A percentile compares a stretch with the other conserved stretches of the same genome.
phyloP scores from a whole-genome alignment of 352 stramenopile genomes.

The Globisporangium spinosum region DNA sequence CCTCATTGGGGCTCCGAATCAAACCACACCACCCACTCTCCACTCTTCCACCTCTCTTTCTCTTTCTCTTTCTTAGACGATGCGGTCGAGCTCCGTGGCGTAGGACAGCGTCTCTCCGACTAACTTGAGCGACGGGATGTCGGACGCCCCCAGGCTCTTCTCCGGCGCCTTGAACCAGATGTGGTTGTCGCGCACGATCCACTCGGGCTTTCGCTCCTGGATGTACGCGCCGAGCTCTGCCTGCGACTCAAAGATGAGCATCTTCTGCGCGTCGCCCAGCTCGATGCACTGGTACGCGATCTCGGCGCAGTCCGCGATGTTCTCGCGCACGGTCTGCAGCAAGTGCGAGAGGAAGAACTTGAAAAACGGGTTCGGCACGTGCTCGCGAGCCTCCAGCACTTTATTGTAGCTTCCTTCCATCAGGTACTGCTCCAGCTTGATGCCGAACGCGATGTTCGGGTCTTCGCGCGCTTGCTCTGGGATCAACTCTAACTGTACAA shows the following conservation, averaged over 20 bases:
- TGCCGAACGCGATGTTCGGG: conserved; percentile 84
- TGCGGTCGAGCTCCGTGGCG: conserved; percentile 93
- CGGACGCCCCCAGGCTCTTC: conserved; percentile 80
- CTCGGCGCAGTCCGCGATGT: conserved; percentile 95
- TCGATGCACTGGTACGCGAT: conserved; percentile 91
- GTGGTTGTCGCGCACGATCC: conserved; percentile 77
- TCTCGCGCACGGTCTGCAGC: conserved; percentile 92
- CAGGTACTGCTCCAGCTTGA: conserved; percentile 90
- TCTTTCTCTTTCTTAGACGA: conserved; percentile 59
- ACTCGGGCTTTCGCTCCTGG: conserved; percentile 87
- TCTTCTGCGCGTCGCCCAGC: conserved; percentile 83
- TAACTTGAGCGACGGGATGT: conserved; percentile 94
- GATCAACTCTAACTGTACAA: conserved; percentile 75
- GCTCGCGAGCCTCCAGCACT: conserved; percentile 83
- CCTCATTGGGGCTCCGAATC: neutral
- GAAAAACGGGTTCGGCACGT: conserved; percentile 91
- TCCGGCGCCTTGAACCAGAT: conserved; percentile 90
- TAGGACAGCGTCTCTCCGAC: conserved; percentile 94
- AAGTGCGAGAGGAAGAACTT: conserved; percentile 93
- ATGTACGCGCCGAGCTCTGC: conserved; percentile 87
- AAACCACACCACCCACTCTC: neutral
- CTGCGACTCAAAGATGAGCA: conserved; percentile 91
- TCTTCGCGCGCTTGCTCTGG: conserved; percentile 77
- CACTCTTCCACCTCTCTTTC: neutral
- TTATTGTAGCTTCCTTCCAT: conserved; percentile 94